Conservation (phyloP, 2,329 filamentous ascomycete genomes). For the Pseudocercospora pini-densiflorae region DNA sequence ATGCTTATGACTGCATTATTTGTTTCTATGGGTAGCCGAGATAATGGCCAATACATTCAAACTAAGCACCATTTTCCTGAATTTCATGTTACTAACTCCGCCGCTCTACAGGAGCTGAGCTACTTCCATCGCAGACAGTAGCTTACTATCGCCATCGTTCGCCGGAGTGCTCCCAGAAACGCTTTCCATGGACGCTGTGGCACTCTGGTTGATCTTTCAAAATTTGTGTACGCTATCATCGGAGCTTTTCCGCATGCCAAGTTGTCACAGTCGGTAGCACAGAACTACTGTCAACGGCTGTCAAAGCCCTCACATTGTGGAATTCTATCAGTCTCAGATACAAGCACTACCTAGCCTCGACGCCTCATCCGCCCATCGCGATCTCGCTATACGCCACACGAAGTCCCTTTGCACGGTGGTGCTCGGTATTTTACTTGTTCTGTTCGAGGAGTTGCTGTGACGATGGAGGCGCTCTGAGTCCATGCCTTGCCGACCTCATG, state of each 20-base stretch:
- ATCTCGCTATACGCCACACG: not conserved
- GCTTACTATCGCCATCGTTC: not conserved
- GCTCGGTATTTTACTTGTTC: not conserved
- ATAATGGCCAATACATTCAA: slow-evolving; percentile 8
- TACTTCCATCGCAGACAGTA: not conserved
- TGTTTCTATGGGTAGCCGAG: slow-evolving; percentile 22
- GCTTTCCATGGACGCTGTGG: too few relatives aligned
- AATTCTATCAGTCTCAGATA: not conserved
- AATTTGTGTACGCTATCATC: not conserved
- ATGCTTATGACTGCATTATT: slow-evolving; percentile 12
- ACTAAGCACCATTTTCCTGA: not conserved
- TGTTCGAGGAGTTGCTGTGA: not conserved
- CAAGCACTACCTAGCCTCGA: not conserved
- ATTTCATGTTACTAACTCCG: not conserved
- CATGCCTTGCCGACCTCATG: not conserved
- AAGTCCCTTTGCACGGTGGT: not conserved
- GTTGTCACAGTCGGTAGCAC: not conserved
- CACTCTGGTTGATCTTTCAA: not conserved
- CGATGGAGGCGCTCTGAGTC: not conserved
- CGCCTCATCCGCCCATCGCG: not conserved
- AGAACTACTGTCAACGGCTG: slow-evolving; percentile 1
- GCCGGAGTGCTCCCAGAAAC: too few relatives aligned
- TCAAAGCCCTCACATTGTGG: not conserved
- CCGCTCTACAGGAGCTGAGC: not conserved
- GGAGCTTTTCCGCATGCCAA: not conserved